Evolutionary conservation across 1,139 yeast genomes (phyloP).

Genomic region (Nakaseomyces uthaithaninus): DNA sequence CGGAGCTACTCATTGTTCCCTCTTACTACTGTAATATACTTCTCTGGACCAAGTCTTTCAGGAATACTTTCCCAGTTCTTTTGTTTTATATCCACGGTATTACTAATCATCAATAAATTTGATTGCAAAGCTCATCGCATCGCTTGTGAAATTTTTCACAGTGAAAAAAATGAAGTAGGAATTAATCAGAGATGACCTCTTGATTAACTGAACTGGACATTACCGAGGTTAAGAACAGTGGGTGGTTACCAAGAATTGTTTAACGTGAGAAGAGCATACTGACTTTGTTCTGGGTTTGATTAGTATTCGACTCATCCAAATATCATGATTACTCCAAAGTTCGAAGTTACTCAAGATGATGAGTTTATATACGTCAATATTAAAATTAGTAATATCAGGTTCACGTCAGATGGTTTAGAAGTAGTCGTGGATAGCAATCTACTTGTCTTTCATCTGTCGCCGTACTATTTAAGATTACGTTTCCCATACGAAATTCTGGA

Average conservation of each 20-base stretch:
- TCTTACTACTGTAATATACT: not conserved
- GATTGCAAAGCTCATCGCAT: constrained; percentile 2
- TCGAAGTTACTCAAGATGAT: constrained; percentile 68
- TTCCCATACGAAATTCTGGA: constrained; percentile 63
- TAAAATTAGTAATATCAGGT: constrained; percentile 55
- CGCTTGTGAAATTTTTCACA: constrained; percentile 3
- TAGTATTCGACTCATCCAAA: no score
- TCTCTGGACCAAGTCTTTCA: no score
- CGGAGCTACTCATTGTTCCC: not conserved
- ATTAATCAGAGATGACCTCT: no score
- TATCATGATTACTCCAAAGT: constrained; percentile 78
- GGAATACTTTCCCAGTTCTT: not conserved
- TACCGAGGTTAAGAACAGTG: no score
- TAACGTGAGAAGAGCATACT: no score
- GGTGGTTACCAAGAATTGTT: no score
- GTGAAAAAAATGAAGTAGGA: not conserved
- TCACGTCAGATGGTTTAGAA: constrained; percentile 62
- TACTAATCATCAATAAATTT: not conserved
- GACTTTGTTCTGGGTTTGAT: no score
- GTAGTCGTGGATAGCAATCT: constrained; percentile 65
- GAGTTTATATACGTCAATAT: constrained; percentile 55
- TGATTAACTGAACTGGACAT: no score
- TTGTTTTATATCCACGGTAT: not conserved
- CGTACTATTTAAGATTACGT: constrained; percentile 77
- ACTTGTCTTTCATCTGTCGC: constrained; percentile 76